Percentiles rank a stretch among this genome's conserved stretches.
These are phyloP conservation scores for Penicillium bovifimosum DNA, from an alignment of 495 filamentous ascomycete species.

Conservation along the genomic window DNA sequence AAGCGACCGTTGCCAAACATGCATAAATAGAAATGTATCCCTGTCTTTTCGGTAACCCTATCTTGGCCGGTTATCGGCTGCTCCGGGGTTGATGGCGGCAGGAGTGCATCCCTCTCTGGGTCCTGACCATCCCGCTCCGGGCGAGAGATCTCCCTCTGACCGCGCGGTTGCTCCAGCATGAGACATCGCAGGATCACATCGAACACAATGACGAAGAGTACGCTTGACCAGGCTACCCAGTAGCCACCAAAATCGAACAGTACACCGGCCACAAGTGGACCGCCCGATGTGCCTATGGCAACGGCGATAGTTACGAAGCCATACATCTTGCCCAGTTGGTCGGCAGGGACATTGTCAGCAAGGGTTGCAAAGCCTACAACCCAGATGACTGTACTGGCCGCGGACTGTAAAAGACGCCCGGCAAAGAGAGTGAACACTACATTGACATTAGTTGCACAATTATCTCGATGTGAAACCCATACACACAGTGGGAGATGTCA, in stretches of 20 bases:
- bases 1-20: conserved; percentile 14
- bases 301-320: conserved; percentile 17
- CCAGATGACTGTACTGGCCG: conserved; percentile 9
- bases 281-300: conserved; percentile 16
- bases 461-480: background rate
- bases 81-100: background rate
- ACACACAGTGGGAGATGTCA: background rate
- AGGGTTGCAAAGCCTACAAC: conserved; percentile 21
- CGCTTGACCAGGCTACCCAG: conserved; percentile 25
- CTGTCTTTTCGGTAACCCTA: background rate
- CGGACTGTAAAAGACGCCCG: background rate
- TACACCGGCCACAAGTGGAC: conserved; percentile 20
- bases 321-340: conserved; percentile 20
- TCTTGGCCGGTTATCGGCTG: background rate
- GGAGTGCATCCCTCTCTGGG: background rate
- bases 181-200: conserved; percentile 22
- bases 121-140: background rate
- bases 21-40: conserved; percentile 10
- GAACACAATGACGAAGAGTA: conserved; percentile 13
- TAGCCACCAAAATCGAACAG: conserved; percentile 24
- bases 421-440: conserved; percentile 15
- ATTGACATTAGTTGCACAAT: background rate
- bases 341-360: conserved; percentile 13
- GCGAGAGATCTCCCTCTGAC: background rate
- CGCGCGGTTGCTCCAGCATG: conserved; percentile 20